Percentiles rank a stretch among this genome's conserved stretches.
Conservation (phyloP, 768 basidiomycete genomes). For the Termitomyces sp. region DNA sequence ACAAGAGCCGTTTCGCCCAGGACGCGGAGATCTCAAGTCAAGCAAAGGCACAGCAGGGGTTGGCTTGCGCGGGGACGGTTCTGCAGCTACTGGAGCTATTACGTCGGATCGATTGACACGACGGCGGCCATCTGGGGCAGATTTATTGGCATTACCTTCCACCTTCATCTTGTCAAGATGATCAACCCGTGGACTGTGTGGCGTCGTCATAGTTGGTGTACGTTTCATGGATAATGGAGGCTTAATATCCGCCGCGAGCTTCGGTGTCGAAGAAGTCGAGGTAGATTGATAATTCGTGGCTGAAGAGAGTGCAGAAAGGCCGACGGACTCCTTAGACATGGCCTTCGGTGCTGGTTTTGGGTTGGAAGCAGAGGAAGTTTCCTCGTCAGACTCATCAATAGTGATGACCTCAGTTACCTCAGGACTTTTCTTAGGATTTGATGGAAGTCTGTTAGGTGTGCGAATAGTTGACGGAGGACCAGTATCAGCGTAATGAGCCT, state of each 20-base stretch:
- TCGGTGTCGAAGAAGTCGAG: not conserved
- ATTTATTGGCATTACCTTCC: not conserved
- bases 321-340: not conserved
- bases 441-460: not conserved
- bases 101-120: not conserved
- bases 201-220: not conserved
- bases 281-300: not conserved
- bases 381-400: constrained; percentile 6
- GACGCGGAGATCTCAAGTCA: not conserved
- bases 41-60: not conserved
- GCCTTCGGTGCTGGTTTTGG: not conserved
- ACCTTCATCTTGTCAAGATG: constrained; percentile 1
- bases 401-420: not conserved
- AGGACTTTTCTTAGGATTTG: not conserved
- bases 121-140: not conserved
- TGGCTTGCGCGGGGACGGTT: not conserved
- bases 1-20: too few relatives aligned
- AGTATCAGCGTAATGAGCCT: not conserved
- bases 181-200: not conserved
- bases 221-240: not conserved
- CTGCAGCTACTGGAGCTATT: not conserved
- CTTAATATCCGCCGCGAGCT: not conserved
- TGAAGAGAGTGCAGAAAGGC: not conserved
- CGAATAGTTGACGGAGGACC: constrained; percentile 4
- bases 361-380: not conserved